Evolutionary conservation across 1,284 basidiomycete species (phyloP).

Genomic region (Ustilago tritici): DNA sequence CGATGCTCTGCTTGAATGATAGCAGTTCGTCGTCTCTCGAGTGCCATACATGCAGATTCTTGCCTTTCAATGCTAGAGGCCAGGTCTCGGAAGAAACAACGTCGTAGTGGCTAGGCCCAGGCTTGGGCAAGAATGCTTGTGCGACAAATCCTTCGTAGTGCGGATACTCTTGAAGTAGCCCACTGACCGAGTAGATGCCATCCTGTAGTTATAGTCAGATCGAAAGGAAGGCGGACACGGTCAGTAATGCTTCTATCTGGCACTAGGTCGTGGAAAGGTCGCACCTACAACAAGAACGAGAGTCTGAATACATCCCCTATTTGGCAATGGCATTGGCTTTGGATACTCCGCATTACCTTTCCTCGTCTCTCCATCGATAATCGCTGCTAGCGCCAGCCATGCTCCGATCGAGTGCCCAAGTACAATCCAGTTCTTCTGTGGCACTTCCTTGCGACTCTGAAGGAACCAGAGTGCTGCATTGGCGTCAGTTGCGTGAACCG

Average conservation of each 20-base stretch:
- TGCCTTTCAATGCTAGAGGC: constrained; percentile 25
- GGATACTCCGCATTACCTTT: constrained; percentile 9
- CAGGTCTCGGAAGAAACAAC: constrained; percentile 37
- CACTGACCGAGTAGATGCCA: constrained; percentile 34
- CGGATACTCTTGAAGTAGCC: constrained; percentile 40
- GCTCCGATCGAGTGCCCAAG: constrained; percentile 52
- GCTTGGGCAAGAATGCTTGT: constrained; percentile 42
- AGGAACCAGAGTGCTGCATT: constrained; percentile 38
- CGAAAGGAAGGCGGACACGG: neutral
- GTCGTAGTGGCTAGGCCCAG: constrained; percentile 34
- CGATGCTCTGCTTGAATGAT: constrained; percentile 44
- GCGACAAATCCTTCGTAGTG: constrained; percentile 49
- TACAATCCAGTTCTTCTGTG: constrained; percentile 19
- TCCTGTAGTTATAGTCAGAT: constrained; percentile 19
- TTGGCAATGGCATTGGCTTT: constrained; percentile 20
- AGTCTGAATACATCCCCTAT: constrained; percentile 24
- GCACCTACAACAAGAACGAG: constrained; percentile 43
- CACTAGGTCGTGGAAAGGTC: too few relatives aligned
- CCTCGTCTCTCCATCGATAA: constrained; percentile 12
- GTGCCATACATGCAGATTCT: constrained; percentile 40
- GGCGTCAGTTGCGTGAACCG: constrained; percentile 37
- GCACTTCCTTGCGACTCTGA: constrained; percentile 14
- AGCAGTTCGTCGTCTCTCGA: constrained; percentile 45
- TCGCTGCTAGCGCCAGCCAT: constrained; percentile 37
- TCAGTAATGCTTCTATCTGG: neutral